Percentiles rank a stretch among this genome's conserved stretches.
phyloP scores from a whole-genome alignment of 495 filamentous ascomycete species.

The Aspergillus cavernicola region DNA sequence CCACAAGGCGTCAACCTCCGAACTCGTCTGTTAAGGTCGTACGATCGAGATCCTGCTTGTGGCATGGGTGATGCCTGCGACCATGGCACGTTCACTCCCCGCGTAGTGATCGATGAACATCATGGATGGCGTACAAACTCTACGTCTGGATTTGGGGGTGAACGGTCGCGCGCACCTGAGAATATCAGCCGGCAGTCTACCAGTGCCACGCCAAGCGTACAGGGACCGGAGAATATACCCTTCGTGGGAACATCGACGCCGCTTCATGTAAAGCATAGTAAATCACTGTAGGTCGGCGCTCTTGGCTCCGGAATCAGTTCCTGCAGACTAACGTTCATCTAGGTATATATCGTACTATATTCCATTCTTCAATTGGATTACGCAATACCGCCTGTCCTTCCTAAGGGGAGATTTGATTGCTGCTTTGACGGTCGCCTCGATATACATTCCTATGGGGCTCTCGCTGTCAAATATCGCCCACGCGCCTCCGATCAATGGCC shows the following conservation, averaged over 20 bases:
- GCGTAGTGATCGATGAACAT: constrained; percentile 46
- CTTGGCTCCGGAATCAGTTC: background rate
- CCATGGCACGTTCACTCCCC: constrained; percentile 78
- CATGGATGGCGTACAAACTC: constrained; percentile 35
- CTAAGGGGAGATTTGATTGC: constrained; percentile 84
- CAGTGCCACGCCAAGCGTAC: constrained; percentile 15
- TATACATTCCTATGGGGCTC: constrained; percentile 97
- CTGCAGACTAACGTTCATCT: background rate
- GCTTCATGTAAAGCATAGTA: constrained; percentile 29
- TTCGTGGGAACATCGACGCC: constrained; percentile 31
- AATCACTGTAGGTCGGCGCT: constrained; percentile 29
- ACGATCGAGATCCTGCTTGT: constrained; percentile 33
- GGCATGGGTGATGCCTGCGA: constrained; percentile 51
- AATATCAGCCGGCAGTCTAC: constrained; percentile 14
- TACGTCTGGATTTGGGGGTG: constrained; percentile 11
- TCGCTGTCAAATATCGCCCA: constrained; percentile 90
- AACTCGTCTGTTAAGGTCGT: constrained; percentile 38
- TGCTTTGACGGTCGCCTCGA: constrained; percentile 84
- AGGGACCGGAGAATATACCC: constrained; percentile 34
- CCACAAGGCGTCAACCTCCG: constrained; percentile 24
- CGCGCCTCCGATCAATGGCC: constrained; percentile 88
- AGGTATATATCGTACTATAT: constrained; percentile 95
- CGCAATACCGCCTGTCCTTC: constrained; percentile 75
- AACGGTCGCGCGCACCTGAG: background rate
- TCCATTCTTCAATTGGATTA: constrained; percentile 83